phyloP scores from a whole-genome alignment of 164 flowering plant genomes.

The Vitis labrusca region DNA sequence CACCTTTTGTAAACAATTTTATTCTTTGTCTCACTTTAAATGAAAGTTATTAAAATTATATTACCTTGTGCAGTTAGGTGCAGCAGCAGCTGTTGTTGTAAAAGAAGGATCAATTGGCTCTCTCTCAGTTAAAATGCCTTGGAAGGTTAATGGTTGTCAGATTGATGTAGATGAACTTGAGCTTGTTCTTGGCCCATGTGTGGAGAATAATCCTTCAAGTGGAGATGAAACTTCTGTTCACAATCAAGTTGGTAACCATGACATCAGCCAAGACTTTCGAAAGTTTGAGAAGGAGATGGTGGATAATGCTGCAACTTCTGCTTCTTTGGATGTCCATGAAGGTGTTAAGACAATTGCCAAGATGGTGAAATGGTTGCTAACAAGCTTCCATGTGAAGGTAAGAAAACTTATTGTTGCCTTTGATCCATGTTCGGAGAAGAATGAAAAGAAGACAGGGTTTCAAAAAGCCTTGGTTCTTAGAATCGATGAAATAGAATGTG shows the following conservation, averaged over 20 bases:
- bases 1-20: no score
- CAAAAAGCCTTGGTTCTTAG: slow-evolving; percentile 59
- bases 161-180: slow-evolving; percentile 90
- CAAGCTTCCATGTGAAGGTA: slow-evolving; percentile 73
- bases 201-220: slow-evolving; percentile 10
- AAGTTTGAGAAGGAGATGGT: slow-evolving; percentile 32
- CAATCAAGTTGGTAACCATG: slow-evolving; percentile 23
- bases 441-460: slow-evolving; percentile 26
- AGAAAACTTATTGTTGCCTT: slow-evolving; percentile 76
- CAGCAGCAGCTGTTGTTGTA: slow-evolving; percentile 44
- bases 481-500: slow-evolving; percentile 68
- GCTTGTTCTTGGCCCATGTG: slow-evolving; percentile 59
- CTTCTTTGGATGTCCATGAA: slow-evolving; percentile 70
- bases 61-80: slow-evolving; percentile 48
- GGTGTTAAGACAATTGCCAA: slow-evolving; percentile 93
- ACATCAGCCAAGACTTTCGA: slow-evolving; percentile 18
- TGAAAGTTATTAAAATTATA: background rate
- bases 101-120: slow-evolving; percentile 92
- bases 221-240: slow-evolving; percentile 24
- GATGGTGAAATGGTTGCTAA: slow-evolving; percentile 83
- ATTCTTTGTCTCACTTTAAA: no score
- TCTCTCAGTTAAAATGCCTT: slow-evolving; percentile 63
- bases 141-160: slow-evolving; percentile 70
- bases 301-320: slow-evolving; percentile 24
- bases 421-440: slow-evolving; percentile 54